Base-by-base conservation (phyloP, 805 yeast genomes). In the Candida wancherniae region DNA sequence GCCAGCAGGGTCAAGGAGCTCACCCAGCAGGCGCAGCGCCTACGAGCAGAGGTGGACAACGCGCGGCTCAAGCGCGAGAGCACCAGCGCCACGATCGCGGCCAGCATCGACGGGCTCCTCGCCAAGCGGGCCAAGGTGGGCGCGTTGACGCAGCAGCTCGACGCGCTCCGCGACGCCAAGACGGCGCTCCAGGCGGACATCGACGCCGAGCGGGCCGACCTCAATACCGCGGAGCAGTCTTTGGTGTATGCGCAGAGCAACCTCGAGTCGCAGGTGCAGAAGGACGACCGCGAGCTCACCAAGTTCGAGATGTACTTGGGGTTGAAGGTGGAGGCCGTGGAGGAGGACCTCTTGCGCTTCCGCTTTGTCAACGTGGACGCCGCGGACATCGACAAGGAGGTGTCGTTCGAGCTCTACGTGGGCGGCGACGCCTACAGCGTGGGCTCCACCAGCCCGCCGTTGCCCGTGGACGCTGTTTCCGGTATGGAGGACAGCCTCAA, bases 251-350 rank as follows among this genome's bases (percentile, higher is more conserved):
- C 64, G 6, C 59, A 56, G 22, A 54, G 56, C 29, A 51, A 57
- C 21, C 47, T 74, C 20, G 51, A 53, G 12, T 39, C 47, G 7
- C 84, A 79, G 45, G 56, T 67, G 6, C 58, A 57, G 17, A 58
- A 57, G 23, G 76, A 77, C 36, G 55, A 58, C 10, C 75, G 76
- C 0, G 84, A 79, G 46, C 57, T 75, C 23, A 34, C 55, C 11
- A 59, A 68, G 23, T 75, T 69, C 53, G 83, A 79, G 38, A 51
- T 59, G 22, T 55, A 74, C 28, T 55, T 77, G 25, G 85, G 86
- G 1, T 48, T 80, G 34, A 57, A 58, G 20, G 67, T 80, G 12
- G 75, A 71, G 33, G 77, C 76, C 3, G 51, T 73, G 2, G 53
- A 57, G 12, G 68, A 64, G 6, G 74, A 70, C 31, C 42, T 65